Evolutionary conservation across 768 basidiomycete species (phyloP).

Genomic region (Amanita molliuscula): DNA sequence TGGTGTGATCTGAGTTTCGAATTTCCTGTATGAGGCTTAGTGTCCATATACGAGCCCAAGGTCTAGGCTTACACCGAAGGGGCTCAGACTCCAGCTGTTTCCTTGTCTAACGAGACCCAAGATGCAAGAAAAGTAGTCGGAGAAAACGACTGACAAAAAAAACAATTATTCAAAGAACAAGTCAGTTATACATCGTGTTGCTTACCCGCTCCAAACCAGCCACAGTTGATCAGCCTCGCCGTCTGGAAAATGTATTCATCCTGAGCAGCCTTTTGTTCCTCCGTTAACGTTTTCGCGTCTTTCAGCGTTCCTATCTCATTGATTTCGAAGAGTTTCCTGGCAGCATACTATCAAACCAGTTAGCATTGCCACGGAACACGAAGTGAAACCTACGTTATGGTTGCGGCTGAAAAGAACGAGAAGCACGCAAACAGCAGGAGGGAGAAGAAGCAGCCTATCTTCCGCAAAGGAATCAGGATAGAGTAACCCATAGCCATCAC

Average conservation of each 20-base stretch:
- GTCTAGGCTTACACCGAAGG: constrained; percentile 45
- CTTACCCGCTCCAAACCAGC: constrained; percentile 60
- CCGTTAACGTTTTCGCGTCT: constrained; percentile 40
- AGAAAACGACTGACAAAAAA: constrained; percentile 44
- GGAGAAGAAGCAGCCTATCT: constrained; percentile 68
- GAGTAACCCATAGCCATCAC: constrained; percentile 57
- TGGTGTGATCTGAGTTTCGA: constrained; percentile 44
- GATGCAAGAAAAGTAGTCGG: constrained; percentile 76
- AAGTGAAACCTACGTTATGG: constrained; percentile 53
- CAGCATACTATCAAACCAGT: constrained; percentile 54
- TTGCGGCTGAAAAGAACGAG: constrained; percentile 86
- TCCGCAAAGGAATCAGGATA: constrained; percentile 71
- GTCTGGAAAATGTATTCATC: constrained; percentile 83
- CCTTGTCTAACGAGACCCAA: constrained; percentile 71
- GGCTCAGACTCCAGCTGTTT: constrained; percentile 66
- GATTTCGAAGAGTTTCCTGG: constrained; percentile 64
- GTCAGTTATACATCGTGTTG: background rate
- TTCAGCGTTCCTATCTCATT: constrained; percentile 63
- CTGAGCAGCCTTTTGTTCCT: constrained; percentile 27
- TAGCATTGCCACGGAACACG: background rate
- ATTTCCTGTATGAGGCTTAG: constrained; percentile 40
- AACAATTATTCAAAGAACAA: constrained; percentile 4
- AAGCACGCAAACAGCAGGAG: constrained; percentile 64
- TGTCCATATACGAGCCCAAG: background rate
- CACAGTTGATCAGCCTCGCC: constrained; percentile 66